Evolutionary conservation across 352 stramenopile genomes (phyloP).

Genomic region (Phytophthora aleatoria): DNA sequence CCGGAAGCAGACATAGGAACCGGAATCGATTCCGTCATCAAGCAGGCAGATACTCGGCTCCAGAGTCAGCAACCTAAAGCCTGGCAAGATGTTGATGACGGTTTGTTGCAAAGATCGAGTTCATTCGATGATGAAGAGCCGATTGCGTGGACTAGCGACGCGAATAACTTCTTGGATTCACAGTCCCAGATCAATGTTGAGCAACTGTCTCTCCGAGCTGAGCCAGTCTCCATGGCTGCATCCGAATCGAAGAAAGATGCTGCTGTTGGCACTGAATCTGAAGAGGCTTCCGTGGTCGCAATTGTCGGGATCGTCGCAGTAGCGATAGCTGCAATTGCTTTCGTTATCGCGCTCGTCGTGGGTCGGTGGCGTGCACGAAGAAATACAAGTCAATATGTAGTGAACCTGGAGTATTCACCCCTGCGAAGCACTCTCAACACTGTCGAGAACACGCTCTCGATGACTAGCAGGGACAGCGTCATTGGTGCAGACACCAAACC

Average conservation of each 20-base stretch:
- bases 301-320: slow-evolving; percentile 13
- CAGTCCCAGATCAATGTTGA: background rate
- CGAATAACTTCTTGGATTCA: slow-evolving; percentile 8
- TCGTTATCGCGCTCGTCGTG: background rate
- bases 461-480: slow-evolving; percentile 18
- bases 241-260: background rate
- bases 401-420: slow-evolving; percentile 13
- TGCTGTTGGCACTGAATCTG: slow-evolving; percentile 3
- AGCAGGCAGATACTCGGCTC: background rate
- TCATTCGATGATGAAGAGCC: slow-evolving; percentile 10
- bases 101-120: background rate
- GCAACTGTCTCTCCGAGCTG: slow-evolving; percentile 10
- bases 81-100: slow-evolving; percentile 3
- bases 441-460: slow-evolving; percentile 17
- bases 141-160: slow-evolving; percentile 22
- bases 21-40: background rate
- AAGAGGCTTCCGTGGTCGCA: background rate
- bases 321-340: slow-evolving; percentile 6
- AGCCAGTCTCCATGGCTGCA: background rate
- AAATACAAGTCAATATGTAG: background rate
- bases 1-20: background rate
- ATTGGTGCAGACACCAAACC: slow-evolving; percentile 1
- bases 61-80: background rate
- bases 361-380: slow-evolving; percentile 3
- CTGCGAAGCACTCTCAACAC: slow-evolving; percentile 18